Conservation (phyloP, 192 early-diverging fungal genomes). For the Mortierella antarctica region DNA sequence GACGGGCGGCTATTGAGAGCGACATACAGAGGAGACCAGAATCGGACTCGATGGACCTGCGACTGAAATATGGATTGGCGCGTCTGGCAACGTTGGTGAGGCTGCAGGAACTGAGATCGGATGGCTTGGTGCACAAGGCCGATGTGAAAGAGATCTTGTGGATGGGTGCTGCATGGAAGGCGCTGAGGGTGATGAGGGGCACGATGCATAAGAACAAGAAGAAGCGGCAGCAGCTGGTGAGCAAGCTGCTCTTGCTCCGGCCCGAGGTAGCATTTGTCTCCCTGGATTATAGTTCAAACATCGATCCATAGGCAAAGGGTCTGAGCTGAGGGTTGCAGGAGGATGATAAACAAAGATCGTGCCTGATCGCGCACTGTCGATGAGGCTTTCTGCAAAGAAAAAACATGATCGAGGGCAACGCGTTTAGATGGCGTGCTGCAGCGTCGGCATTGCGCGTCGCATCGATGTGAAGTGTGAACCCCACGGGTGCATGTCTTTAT, state of each 20-base stretch:
- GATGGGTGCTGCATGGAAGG: conserved; percentile 8
- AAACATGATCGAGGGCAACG: too few species aligned
- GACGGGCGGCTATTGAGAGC: background rate
- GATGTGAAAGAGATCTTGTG: conserved; percentile 8
- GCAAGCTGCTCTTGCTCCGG: background rate
- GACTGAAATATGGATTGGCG: conserved; percentile 10
- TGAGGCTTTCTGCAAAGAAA: too few species aligned
- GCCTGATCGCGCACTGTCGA: too few species aligned
- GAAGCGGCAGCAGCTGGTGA: background rate
- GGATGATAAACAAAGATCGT: too few species aligned
- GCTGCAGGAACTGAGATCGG: conserved; percentile 1
- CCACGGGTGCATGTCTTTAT: too few species aligned
- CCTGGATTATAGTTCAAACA: background rate
- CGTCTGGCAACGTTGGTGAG: background rate
- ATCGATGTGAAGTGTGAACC: too few species aligned
- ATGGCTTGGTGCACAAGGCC: background rate
- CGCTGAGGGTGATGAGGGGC: background rate
- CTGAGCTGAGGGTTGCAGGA: too few species aligned
- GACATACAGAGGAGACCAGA: background rate
- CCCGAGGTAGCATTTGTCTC: conserved; percentile 3
- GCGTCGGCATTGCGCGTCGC: too few species aligned
- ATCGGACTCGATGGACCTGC: conserved; percentile 8
- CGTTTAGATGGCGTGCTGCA: too few species aligned
- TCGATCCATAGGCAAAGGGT: too few species aligned
- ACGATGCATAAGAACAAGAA: conserved; percentile 5